Conservation (phyloP, 2,329 filamentous ascomycete genomes). For the Cytospora chrysosperma region DNA sequence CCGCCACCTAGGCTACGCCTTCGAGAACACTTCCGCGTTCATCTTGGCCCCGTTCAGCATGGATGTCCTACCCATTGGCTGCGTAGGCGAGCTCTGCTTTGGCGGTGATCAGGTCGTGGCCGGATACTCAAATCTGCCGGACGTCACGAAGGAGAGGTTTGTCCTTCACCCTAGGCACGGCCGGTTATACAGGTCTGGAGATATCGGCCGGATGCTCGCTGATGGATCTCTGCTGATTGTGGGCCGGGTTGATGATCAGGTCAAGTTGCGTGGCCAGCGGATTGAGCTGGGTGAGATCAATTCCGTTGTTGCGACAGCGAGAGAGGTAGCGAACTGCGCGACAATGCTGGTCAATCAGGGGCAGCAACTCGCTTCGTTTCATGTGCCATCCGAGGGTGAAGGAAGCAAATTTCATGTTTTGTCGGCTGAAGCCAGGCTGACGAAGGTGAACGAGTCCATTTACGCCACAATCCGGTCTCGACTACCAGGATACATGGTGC, state of each 20-base stretch:
- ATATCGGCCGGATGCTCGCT: conserved; percentile 74
- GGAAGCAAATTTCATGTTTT: conserved; percentile 38
- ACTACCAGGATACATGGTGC: conserved; percentile 77
- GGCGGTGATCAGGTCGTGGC: conserved; percentile 77
- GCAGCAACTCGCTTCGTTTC: conserved; percentile 65
- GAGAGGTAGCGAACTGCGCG: conserved; percentile 58
- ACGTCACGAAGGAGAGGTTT: conserved; percentile 65
- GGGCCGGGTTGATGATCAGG: conserved; percentile 73
- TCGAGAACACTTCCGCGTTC: conserved; percentile 74
- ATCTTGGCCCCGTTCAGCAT: conserved; percentile 52
- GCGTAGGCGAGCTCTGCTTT: conserved; percentile 81
- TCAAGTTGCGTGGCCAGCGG: conserved; percentile 78
- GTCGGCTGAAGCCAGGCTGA: conserved; percentile 33
- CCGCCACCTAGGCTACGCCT: conserved; percentile 72
- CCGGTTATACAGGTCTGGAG: conserved; percentile 77
- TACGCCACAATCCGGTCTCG: conserved; percentile 53
- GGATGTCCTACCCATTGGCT: conserved; percentile 63
- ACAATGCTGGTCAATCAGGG: conserved; percentile 56
- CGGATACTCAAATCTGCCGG: conserved; percentile 69
- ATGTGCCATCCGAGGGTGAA: conserved; percentile 46
- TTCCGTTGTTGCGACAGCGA: conserved; percentile 53
- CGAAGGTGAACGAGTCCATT: conserved; percentile 42
- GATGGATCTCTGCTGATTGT: conserved; percentile 74
- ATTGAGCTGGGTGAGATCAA: conserved; percentile 79
- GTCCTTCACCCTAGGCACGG: conserved; percentile 67